Base-by-base conservation (phyloP, 2,329 filamentous ascomycete species). In the Sporothrix mexicana region DNA sequence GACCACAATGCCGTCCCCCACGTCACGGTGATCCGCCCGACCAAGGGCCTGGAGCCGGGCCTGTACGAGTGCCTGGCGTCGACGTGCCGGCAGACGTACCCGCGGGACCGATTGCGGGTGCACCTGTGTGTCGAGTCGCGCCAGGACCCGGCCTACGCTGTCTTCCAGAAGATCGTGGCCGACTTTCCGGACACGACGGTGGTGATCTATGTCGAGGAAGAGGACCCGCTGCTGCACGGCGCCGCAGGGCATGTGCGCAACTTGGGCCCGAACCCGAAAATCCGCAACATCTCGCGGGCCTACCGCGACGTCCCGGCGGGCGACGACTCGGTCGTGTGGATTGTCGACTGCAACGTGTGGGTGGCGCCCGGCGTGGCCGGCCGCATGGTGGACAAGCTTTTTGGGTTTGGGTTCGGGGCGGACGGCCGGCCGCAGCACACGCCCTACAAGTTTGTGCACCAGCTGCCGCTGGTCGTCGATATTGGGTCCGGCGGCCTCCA, bases 331-430 rank as follows among this genome's bases (percentile, higher is more conserved):
- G 87, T 98, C 36, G 86, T 99, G 25, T 99, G 96, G 96, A 91
- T 98, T 69, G 88, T 97, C 23, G 96, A 99, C 82, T 98, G 95
- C 84, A 99, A 99, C 79, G 90, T 99, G 69, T 99, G 97, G 96
- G 87, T 98, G 49, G 90, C 90, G 6, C 89, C 85, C 59, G 92
- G 92, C 12, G 93, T 94, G 0, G 90, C 92, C 66, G 94, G 92
- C 0, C 89, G 95, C 72, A 96, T 98, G 92, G 93, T 98, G 8
- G 94, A 97, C 80, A 91, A 90, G 80, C 85, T 99, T 1, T 91
- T 89, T 79, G 97, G 96, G 0, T 91, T 89, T 79, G 97, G 96
- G 0, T 90, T 87, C 70, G 83, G 0, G 84, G 43, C 87, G 86
- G 85, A 23, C 53, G 45, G 12, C 15, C 0, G 81, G 17, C n/a